Evolutionary conservation across 345 rosid species (phyloP).

Genomic region (Cochlearia excelsa): DNA sequence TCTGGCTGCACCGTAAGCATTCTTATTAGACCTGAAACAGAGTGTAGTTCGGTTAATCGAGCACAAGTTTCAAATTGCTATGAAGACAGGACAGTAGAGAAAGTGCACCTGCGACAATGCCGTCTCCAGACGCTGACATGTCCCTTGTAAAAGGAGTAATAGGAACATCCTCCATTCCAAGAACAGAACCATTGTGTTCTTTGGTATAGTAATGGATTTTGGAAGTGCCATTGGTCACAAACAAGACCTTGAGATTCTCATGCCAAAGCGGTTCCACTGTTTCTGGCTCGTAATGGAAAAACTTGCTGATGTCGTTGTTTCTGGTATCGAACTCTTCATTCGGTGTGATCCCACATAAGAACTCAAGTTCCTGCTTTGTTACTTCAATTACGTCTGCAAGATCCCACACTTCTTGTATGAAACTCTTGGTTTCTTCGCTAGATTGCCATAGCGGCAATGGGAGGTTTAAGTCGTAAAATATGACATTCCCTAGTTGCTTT

Average conservation of each 20-base stretch:
- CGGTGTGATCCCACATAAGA: slow-evolving; percentile 66
- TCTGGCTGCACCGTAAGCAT: slow-evolving; percentile 76
- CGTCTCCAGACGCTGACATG: slow-evolving; percentile 95
- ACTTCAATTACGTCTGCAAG: slow-evolving; percentile 71
- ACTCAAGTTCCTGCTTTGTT: slow-evolving; percentile 91
- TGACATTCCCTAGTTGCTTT: slow-evolving; percentile 61
- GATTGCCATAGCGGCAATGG: slow-evolving; percentile 87
- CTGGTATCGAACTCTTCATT: slow-evolving; percentile 68
- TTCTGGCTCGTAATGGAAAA: slow-evolving; percentile 63
- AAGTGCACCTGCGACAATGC: slow-evolving; percentile 74
- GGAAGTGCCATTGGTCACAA: slow-evolving; percentile 92
- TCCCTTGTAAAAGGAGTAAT: slow-evolving; percentile 73
- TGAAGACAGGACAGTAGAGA: neutral
- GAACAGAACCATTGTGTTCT: slow-evolving; percentile 71
- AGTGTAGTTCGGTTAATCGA: slow-evolving; percentile 12
- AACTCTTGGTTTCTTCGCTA: slow-evolving; percentile 59
- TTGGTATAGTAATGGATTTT: slow-evolving; percentile 80
- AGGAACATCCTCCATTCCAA: slow-evolving; percentile 79
- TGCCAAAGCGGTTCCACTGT: slow-evolving; percentile 77
- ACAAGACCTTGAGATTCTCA: slow-evolving; percentile 66
- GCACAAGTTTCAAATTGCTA: neutral
- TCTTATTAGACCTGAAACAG: slow-evolving; percentile 66
- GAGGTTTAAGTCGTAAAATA: slow-evolving; percentile 83
- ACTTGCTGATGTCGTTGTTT: slow-evolving; percentile 57
- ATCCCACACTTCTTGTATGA: slow-evolving; percentile 68